These are phyloP conservation scores for Suillus subluteus DNA, from an alignment of 768 basidiomycete species.

Conservation along the genomic window DNA sequence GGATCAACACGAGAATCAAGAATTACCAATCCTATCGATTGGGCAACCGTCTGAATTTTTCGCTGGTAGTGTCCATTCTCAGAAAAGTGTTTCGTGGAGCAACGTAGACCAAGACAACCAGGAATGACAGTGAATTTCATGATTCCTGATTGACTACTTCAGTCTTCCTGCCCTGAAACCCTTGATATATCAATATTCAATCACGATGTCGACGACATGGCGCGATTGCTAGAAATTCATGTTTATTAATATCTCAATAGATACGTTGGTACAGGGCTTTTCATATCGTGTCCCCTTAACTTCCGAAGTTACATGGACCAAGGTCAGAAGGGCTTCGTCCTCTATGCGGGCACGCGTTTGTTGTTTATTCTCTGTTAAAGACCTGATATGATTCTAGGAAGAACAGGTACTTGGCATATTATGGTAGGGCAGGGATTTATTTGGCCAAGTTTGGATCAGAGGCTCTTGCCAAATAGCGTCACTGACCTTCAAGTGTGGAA, in stretches of 20 bases:
- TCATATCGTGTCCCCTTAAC: not conserved
- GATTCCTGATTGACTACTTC: not conserved
- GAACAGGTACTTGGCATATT: not conserved
- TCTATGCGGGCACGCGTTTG: not conserved
- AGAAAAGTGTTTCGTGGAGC: not conserved
- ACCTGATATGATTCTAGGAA: not conserved
- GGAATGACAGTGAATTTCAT: not conserved
- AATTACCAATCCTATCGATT: not conserved
- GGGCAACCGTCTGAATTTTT: not conserved
- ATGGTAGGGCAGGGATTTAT: not conserved
- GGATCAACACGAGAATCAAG: not conserved
- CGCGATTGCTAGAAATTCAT: not conserved
- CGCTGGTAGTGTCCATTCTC: not conserved
- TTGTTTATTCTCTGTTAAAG: not conserved
- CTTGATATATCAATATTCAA: not conserved
- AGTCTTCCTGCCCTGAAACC: not conserved
- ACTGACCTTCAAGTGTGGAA: not conserved
- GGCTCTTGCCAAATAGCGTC: conserved; percentile 6
- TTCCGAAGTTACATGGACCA: not conserved
- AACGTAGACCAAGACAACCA: not conserved
- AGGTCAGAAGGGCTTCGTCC: not conserved
- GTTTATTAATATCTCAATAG: not conserved
- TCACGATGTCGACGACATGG: too few species aligned
- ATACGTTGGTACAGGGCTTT: not conserved
- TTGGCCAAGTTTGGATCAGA: conserved; percentile 2